These are phyloP conservation scores for Didymosphaeria variabile DNA, from an alignment of 2,329 filamentous ascomycete species.

Conservation along the genomic window DNA sequence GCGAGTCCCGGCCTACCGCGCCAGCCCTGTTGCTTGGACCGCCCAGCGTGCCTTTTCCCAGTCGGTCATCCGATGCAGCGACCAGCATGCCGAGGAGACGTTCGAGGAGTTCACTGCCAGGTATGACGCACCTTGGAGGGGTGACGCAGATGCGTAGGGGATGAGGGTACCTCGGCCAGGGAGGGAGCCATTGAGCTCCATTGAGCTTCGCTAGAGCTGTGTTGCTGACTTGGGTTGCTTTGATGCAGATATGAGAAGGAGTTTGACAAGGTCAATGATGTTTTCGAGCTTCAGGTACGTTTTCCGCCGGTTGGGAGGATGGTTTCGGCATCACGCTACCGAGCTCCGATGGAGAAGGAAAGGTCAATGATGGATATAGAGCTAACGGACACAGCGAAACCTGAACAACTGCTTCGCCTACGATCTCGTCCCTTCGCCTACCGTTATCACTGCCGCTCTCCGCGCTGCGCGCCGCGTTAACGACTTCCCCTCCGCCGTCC, in stretches of 20 bases:
- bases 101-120: slow-evolving; percentile 99
- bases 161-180: slow-evolving; percentile 25
- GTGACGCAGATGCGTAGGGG: slow-evolving; percentile 20
- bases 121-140: slow-evolving; percentile 64
- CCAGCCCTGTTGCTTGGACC: slow-evolving; percentile 43
- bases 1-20: slow-evolving; percentile 46
- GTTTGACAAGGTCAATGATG: slow-evolving; percentile 96
- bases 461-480: slow-evolving; percentile 95
- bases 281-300: slow-evolving; percentile 98
- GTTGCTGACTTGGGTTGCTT: slow-evolving; percentile 38
- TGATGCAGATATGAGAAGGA: slow-evolving; percentile 93
- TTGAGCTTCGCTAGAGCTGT: slow-evolving; percentile 30
- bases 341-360: slow-evolving; percentile 15
- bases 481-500: slow-evolving; percentile 97
- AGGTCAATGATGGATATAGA: slow-evolving; percentile 8
- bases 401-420: slow-evolving; percentile 99
- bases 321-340: slow-evolving; percentile 26
- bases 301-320: slow-evolving; percentile 14
- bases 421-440: slow-evolving; percentile 95
- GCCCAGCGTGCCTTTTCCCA: slow-evolving; percentile 60
- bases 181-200: slow-evolving; percentile 39
- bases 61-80: slow-evolving; percentile 54
- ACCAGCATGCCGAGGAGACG: slow-evolving; percentile 87
- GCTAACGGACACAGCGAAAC: slow-evolving; percentile 71
- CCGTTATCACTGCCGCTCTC: slow-evolving; percentile 89